Evolutionary conservation across 1,139 yeast genomes (phyloP).

Genomic region (Candida labiduridarum): DNA sequence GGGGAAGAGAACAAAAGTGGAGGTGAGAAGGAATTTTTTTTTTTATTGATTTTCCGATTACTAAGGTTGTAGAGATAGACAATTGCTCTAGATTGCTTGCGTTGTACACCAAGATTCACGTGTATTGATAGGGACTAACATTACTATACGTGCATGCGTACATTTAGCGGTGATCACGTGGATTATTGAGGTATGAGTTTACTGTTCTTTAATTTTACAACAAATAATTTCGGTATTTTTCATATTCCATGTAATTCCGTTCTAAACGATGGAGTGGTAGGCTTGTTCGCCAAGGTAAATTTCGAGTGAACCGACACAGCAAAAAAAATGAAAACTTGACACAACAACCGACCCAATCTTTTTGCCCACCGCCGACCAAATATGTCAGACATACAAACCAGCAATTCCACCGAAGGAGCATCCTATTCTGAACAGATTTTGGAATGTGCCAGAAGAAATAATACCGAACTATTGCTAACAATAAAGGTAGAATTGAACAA

Average conservation of each 20-base stretch:
- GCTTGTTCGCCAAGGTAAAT: no score
- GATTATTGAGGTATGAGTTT: no score
- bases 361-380: not conserved
- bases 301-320: no score
- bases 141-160: no score
- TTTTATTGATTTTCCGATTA: not conserved
- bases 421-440: constrained; percentile 75
- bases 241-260: no score
- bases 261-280: no score
- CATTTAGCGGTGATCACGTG: no score
- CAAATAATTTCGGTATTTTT: no score
- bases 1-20: not conserved
- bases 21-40: not conserved
- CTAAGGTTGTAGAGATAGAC: not conserved
- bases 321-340: no score
- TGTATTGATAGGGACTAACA: no score
- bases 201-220: no score
- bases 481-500: constrained; percentile 51
- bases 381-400: constrained; percentile 5
- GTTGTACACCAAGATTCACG: not conserved
- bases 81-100: not conserved
- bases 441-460: constrained; percentile 88
- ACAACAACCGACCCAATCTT: no score
- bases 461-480: constrained; percentile 68
- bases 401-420: constrained; percentile 56